Evolutionary conservation across 2,329 filamentous ascomycete species (phyloP).

Genomic region (Zymoseptoria ardabiliae): DNA sequence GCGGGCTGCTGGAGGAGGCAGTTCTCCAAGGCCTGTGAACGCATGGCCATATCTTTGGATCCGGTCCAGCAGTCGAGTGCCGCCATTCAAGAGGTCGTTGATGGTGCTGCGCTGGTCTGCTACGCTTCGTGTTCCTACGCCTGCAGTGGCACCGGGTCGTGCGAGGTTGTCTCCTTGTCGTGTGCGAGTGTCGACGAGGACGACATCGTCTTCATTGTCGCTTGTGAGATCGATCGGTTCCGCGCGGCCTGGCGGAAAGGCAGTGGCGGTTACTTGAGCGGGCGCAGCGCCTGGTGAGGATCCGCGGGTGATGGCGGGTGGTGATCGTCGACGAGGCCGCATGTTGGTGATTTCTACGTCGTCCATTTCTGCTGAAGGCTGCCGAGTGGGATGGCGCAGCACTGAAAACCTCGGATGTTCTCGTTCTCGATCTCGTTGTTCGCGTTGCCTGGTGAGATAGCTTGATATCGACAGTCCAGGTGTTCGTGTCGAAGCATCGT

Average conservation of each 20-base stretch:
- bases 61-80: neutral
- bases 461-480: constrained; percentile 8
- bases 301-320: constrained; percentile 4
- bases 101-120: neutral
- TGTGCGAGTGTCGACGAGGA: constrained; percentile 18
- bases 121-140: constrained; percentile 16
- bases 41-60: neutral
- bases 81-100: neutral
- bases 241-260: constrained; percentile 13
- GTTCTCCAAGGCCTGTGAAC: neutral
- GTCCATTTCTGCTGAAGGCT: constrained; percentile 17
- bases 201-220: constrained; percentile 26
- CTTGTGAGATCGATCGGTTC: constrained; percentile 29
- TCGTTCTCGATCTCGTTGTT: constrained; percentile 4
- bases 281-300: neutral
- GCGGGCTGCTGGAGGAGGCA: neutral
- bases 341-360: constrained; percentile 45
- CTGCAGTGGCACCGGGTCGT: constrained; percentile 18
- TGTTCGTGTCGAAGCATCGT: neutral
- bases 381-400: constrained; percentile 10
- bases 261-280: constrained; percentile 16
- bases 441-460: constrained; percentile 6
- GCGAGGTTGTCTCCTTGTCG: constrained; percentile 18
- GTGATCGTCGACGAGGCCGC: constrained; percentile 11
- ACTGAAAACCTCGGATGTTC: constrained; percentile 13